Conservation (phyloP, 192 early-diverging fungal species). For the Backusella macrospora region DNA sequence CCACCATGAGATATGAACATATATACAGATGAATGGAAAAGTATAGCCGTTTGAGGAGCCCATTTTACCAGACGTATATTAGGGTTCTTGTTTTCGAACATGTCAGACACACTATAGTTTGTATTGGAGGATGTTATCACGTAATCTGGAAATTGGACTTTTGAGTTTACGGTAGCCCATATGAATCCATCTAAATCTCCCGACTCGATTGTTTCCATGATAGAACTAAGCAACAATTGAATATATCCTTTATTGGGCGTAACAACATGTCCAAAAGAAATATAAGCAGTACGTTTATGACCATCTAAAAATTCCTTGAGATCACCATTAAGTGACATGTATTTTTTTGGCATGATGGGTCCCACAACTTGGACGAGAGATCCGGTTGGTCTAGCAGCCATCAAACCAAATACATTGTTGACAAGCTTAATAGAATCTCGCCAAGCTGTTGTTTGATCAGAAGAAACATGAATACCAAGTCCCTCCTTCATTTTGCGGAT, state of each 20-base stretch:
- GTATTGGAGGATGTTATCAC: background rate
- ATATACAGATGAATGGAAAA: slow-evolving; percentile 27
- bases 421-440: slow-evolving; percentile 23
- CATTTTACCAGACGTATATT: slow-evolving; percentile 13
- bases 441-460: background rate
- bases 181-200: slow-evolving; percentile 39
- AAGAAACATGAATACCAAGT: background rate
- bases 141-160: background rate
- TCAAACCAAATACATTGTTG: slow-evolving; percentile 31
- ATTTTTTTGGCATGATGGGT: slow-evolving; percentile 35
- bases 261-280: slow-evolving; percentile 38
- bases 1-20: slow-evolving; percentile 41
- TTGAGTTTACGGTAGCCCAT: slow-evolving; percentile 26
- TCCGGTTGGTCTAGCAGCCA: slow-evolving; percentile 20
- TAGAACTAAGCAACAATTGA: slow-evolving; percentile 23
- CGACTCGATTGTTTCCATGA: slow-evolving; percentile 23
- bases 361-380: slow-evolving; percentile 37
- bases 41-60: slow-evolving; percentile 36
- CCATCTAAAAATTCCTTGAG: slow-evolving; percentile 22
- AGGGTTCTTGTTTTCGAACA: background rate
- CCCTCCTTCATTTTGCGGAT: background rate
- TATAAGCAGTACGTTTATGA: slow-evolving; percentile 31
- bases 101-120: background rate
- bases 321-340: slow-evolving; percentile 6
- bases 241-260: slow-evolving; percentile 6